Evolutionary conservation across 202 grass and related monocot genomes (phyloP).

Genomic region (Setaria viridis): DNA sequence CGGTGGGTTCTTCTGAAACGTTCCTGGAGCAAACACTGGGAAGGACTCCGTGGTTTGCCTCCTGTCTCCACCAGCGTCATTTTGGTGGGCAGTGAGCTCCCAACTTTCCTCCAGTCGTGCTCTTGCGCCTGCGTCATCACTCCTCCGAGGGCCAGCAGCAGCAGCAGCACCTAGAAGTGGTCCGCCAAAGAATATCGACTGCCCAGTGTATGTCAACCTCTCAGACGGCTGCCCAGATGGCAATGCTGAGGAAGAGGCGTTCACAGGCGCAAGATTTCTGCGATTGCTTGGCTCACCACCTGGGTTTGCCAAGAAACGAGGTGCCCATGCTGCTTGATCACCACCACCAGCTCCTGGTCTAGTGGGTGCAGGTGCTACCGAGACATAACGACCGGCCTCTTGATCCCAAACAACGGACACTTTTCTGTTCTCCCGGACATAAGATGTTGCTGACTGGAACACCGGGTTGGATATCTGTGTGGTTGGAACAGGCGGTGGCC

Average conservation of each 20-base stretch:
- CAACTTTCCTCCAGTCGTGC: slow-evolving; percentile 35
- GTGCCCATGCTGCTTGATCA: slow-evolving; percentile 32
- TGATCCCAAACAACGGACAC: slow-evolving; percentile 91
- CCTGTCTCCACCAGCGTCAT: slow-evolving; percentile 42
- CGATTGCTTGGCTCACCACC: slow-evolving; percentile 37
- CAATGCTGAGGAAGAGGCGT: slow-evolving; percentile 33
- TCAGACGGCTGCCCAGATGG: slow-evolving; percentile 52
- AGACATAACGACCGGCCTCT: slow-evolving; percentile 83
- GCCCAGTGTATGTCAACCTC: slow-evolving; percentile 66
- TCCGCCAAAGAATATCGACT: slow-evolving; percentile 90
- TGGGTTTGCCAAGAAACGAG: slow-evolving; percentile 54
- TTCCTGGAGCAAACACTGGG: slow-evolving; percentile 67
- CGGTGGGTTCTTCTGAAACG: slow-evolving; percentile 58
- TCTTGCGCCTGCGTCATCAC: slow-evolving; percentile 20
- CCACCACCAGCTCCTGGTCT: slow-evolving; percentile 40
- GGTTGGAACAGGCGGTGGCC: slow-evolving; percentile 51
- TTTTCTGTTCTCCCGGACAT: slow-evolving; percentile 65
- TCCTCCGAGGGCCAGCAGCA: neutral
- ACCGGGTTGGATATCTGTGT: slow-evolving; percentile 52
- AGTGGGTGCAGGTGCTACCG: slow-evolving; percentile 25
- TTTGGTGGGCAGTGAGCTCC: slow-evolving; percentile 38
- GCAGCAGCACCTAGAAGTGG: slow-evolving; percentile 59
- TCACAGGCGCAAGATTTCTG: slow-evolving; percentile 27
- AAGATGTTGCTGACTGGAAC: slow-evolving; percentile 69
- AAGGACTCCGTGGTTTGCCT: slow-evolving; percentile 51